Evolutionary conservation across 306 rosid genomes (phyloP).

Genomic region (Fragaria vesca): DNA sequence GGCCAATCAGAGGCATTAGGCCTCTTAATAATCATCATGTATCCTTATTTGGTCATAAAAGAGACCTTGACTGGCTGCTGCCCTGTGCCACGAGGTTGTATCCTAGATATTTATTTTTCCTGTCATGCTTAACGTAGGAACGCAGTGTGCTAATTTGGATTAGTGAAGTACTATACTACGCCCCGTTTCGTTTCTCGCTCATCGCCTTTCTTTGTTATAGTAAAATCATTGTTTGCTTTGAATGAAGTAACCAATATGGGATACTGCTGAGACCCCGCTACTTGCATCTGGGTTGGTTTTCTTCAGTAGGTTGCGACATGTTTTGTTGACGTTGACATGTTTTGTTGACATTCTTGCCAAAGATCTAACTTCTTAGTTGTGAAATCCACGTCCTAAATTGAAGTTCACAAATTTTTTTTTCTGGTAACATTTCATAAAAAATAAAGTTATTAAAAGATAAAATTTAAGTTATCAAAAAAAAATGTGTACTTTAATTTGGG

Average conservation of each 20-base stretch:
- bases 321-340: no score
- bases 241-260: neutral
- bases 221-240: conserved; percentile 28
- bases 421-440: no score
- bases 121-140: conserved; percentile 70
- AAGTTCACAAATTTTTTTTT: no score
- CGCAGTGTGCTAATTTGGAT: conserved; percentile 81
- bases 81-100: conserved; percentile 81
- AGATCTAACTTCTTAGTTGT: no score
- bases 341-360: no score
- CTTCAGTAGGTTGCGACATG: no score
- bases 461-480: no score
- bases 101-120: conserved; percentile 53
- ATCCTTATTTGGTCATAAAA: conserved; percentile 69
- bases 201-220: conserved; percentile 8
- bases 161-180: conserved; percentile 30
- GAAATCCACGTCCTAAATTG: no score
- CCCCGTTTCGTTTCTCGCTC: neutral
- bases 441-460: fast-evolving
- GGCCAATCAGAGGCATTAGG: conserved; percentile 53
- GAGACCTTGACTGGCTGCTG: conserved; percentile 69
- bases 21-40: conserved; percentile 47
- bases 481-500: no score
- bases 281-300: no score
- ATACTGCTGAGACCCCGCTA: no score